Evolutionary conservation across 768 basidiomycete genomes (phyloP), one percentile per base, ranked within the genome.

Genomic region (Austroboletus eburneus): DNA sequence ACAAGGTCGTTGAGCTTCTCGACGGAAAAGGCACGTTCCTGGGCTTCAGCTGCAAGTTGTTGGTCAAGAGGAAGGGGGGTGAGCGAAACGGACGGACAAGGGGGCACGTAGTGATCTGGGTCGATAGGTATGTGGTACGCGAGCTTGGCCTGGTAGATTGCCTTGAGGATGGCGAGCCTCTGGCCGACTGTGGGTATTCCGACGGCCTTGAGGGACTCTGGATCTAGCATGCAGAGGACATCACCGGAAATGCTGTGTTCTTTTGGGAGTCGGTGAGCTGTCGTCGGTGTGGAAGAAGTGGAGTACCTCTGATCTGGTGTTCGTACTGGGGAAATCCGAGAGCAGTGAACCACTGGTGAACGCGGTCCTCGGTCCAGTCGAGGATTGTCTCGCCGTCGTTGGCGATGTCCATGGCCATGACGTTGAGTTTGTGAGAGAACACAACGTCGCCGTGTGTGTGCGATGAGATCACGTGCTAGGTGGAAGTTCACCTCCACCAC

Each of bases 221-320:
- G 76, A 63, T 92, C 87, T 39, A 97, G 76, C 57, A 87, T 72
- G 52, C 86, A 82, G 7, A 99, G 77, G 2, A 91, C 81, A 52
- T 97, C 93, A 45, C 96, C 96, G 16, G 86, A 85, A 54, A 99
- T 90, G 52, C 81, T 86, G 66, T 99, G 88, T 63, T 93, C 95
- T n/a, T n/a, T n/a, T 95, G 44, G 37, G 29, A 53, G 34, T 34
- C 3, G 24, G 43, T 53, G 45, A 50, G 49, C 40, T 24, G 23
- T 18, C 25, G 39, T 18, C 32, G 27, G 5, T 43, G 54, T 20
- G 35, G 9, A 32, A 29, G 21, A 14, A 39, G 2, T 21, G 24
- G 24, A 37, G 41, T 50, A 90, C 91, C 89, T 75, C 78, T 77
- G 57, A 97, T 79, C 69, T 88, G 81, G 33, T 69, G 68, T 65